A percentile compares a stretch with the other conserved stretches of the same genome.
phyloP scores from a whole-genome alignment of 2,329 filamentous ascomycete species.

The Cladosporium halotolerans region DNA sequence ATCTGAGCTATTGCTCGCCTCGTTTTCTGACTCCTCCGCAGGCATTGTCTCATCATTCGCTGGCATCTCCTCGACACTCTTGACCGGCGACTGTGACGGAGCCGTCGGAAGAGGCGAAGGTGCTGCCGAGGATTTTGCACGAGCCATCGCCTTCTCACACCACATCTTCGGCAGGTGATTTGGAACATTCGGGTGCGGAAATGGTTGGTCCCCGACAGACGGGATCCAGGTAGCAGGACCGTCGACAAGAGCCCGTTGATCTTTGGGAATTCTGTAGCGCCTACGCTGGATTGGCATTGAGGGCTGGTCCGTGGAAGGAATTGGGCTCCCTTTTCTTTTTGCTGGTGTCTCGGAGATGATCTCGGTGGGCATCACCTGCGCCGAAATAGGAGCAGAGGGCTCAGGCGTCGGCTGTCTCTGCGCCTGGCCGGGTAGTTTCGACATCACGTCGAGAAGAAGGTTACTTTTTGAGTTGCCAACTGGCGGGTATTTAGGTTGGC shows the following conservation, averaged over 20 bases:
- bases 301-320: constrained; percentile 1
- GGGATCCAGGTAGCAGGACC: constrained; percentile 37
- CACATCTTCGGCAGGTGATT: constrained; percentile 27
- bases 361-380: background rate
- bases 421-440: background rate
- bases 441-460: background rate
- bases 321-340: background rate
- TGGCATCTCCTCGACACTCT: background rate
- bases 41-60: background rate
- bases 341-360: constrained; percentile 3
- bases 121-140: constrained; percentile 11
- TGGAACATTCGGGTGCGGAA: constrained; percentile 36
- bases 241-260: constrained; percentile 47
- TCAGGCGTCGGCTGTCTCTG: background rate
- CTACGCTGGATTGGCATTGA: background rate
- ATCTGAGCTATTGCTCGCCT: background rate
- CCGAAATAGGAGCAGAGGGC: background rate
- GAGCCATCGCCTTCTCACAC: constrained; percentile 13
- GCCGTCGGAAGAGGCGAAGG: background rate
- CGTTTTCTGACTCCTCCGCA: background rate
- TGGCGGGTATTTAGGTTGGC: background rate
- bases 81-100: background rate
- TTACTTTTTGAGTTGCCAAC: background rate
- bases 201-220: constrained; percentile 28
- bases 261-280: constrained; percentile 32